Evolutionary conservation across 2,329 filamentous ascomycete species (phyloP).

Genomic region (Talaromyces sp.): DNA sequence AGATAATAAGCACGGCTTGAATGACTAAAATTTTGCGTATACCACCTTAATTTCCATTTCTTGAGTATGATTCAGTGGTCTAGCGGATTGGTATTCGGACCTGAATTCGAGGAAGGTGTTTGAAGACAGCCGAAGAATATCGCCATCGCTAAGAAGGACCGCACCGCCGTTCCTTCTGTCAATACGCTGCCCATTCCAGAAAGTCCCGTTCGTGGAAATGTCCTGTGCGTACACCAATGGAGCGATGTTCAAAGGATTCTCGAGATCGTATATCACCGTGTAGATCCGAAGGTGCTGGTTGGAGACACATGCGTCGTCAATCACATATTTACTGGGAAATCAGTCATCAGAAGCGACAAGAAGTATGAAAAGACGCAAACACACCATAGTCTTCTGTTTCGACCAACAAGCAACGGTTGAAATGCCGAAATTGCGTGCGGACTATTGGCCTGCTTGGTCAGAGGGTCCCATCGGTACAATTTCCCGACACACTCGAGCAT

Average conservation of each 20-base stretch:
- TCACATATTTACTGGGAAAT: conserved; percentile 30
- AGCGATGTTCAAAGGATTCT: conserved; percentile 33
- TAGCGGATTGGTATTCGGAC: conserved; percentile 12
- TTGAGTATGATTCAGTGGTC: conserved; percentile 24
- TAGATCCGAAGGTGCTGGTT: conserved; percentile 44
- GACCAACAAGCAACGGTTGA: conserved; percentile 36
- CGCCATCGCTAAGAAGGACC: conserved; percentile 38
- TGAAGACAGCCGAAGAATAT: conserved; percentile 32
- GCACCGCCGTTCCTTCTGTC: conserved; percentile 29
- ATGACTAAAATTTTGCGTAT: background rate
- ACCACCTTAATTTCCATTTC: conserved; percentile 34
- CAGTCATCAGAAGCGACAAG: background rate
- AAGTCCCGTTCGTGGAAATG: conserved; percentile 40
- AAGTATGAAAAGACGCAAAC: background rate
- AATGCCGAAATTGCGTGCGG: conserved; percentile 27
- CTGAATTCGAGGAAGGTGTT: conserved; percentile 24
- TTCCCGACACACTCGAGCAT: conserved; percentile 22
- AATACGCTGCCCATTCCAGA: conserved; percentile 39
- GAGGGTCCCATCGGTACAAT: conserved; percentile 24
- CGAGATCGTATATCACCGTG: conserved; percentile 40
- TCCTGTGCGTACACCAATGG: conserved; percentile 45
- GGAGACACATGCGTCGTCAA: conserved; percentile 37
- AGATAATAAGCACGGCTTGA: background rate
- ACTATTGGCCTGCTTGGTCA: conserved; percentile 16
- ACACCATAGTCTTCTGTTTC: conserved; percentile 34